Evolutionary conservation across 108 stramenopile species (phyloP).

Genomic region (Cyclotella choctawhatcheeana): DNA sequence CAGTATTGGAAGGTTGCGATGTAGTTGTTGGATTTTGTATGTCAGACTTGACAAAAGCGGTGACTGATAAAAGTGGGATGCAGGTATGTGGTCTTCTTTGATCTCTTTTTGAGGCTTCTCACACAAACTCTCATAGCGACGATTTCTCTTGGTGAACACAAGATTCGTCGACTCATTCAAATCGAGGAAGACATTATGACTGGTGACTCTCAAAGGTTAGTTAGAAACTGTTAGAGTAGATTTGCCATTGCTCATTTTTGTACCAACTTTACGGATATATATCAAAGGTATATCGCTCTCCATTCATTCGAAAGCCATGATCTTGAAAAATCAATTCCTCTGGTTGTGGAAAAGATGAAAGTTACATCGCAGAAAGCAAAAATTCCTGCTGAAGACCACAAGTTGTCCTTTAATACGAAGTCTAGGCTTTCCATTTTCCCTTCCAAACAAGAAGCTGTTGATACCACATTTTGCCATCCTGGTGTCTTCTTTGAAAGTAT

Average conservation of each 20-base stretch:
- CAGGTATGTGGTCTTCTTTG: slow-evolving; percentile 15
- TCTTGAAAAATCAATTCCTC: background rate
- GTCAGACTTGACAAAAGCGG: slow-evolving; percentile 43
- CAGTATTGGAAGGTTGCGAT: slow-evolving; percentile 40
- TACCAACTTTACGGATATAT: background rate
- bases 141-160: too few relatives aligned
- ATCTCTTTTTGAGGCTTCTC: slow-evolving; percentile 4
- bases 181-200: slow-evolving; percentile 18
- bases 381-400: background rate
- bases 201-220: slow-evolving; percentile 15
- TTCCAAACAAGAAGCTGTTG: background rate
- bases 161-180: slow-evolving; percentile 29
- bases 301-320: slow-evolving; percentile 26
- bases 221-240: too few relatives aligned
- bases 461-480: slow-evolving; percentile 27
- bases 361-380: background rate
- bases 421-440: background rate
- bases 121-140: background rate
- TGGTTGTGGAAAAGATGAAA: slow-evolving; percentile 13
- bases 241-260: background rate
- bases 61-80: slow-evolving; percentile 48
- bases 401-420: background rate
- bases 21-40: slow-evolving; percentile 46
- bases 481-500: slow-evolving; percentile 31
- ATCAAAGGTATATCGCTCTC: slow-evolving; percentile 8